Percentiles rank a stretch among this genome's conserved stretches.
Conservation (phyloP, 805 yeast species). For the Candida manassasensis region DNA sequence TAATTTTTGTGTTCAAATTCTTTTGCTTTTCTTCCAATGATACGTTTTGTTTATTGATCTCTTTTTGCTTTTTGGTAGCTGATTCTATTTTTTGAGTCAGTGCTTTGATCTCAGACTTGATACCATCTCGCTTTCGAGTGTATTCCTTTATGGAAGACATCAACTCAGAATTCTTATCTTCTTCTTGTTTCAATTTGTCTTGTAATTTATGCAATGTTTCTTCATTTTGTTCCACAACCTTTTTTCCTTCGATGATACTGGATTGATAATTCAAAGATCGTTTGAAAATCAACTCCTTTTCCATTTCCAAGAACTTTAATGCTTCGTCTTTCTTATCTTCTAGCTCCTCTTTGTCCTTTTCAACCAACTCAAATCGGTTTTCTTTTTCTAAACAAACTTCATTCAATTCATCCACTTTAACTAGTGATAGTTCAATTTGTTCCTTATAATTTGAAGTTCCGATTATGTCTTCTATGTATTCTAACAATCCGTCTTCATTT, state of each 20-base stretch:
- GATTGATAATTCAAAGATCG: slow-evolving; percentile 56
- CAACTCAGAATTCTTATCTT: slow-evolving; percentile 21
- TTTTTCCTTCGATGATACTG: slow-evolving; percentile 36
- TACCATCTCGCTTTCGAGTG: slow-evolving; percentile 23
- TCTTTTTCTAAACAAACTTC: slow-evolving; percentile 80
- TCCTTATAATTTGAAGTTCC: slow-evolving; percentile 86
- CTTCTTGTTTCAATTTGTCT: slow-evolving; percentile 31
- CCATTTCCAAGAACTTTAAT: slow-evolving; percentile 56
- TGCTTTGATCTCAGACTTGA: slow-evolving; percentile 20
- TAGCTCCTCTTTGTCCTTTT: slow-evolving; percentile 59
- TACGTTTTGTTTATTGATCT: slow-evolving; percentile 48
- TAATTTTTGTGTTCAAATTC: slow-evolving; percentile 53
- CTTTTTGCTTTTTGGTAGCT: slow-evolving; percentile 26
- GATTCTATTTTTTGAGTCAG: slow-evolving; percentile 17
- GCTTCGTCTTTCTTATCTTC: slow-evolving; percentile 73
- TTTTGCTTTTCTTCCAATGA: slow-evolving; percentile 74
- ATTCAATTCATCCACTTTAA: slow-evolving; percentile 66
- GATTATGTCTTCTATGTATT: slow-evolving; percentile 92
- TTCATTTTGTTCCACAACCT: slow-evolving; percentile 35
- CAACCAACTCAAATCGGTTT: slow-evolving; percentile 72
- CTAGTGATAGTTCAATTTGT: slow-evolving; percentile 60
- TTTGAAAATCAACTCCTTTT: slow-evolving; percentile 53
- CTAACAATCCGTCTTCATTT: slow-evolving; percentile 88
- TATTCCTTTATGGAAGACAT: slow-evolving; percentile 23
- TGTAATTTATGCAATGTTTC: slow-evolving; percentile 35